Evolutionary conservation across 2,329 filamentous ascomycete species (phyloP).

Genomic region (Bretziella fagacearum): DNA sequence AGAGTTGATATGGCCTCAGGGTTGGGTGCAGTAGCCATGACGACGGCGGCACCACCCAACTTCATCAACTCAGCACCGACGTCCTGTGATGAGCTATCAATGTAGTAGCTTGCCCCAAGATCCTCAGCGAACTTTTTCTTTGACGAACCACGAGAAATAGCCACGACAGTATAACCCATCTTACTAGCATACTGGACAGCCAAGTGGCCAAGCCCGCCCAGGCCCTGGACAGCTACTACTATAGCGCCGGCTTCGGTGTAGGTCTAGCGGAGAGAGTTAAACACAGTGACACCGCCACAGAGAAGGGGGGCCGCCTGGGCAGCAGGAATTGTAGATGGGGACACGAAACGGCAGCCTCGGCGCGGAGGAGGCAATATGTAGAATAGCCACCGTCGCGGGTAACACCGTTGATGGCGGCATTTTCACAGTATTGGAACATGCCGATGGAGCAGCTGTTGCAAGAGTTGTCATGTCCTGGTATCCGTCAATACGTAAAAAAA

Average conservation of each 20-base stretch:
- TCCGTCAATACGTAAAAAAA: too few relatives aligned
- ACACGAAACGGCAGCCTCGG: conserved; percentile 42
- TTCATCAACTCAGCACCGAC: conserved; percentile 31
- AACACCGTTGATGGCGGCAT: conserved; percentile 46
- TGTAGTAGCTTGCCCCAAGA: conserved; percentile 29
- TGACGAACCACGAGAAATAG: conserved; percentile 45
- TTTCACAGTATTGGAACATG: conserved; percentile 51
- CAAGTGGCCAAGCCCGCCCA: conserved; percentile 62
- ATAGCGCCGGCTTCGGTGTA: conserved; percentile 32
- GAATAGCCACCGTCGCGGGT: conserved; percentile 50
- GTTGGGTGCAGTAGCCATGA: conserved; percentile 47
- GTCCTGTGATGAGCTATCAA: conserved; percentile 35
- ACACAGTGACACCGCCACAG: conserved; percentile 48
- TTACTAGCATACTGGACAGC: conserved; percentile 59
- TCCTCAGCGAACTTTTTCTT: conserved; percentile 50
- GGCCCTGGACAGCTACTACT: conserved; percentile 44
- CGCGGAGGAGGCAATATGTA: conserved; percentile 43
- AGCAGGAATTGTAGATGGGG: conserved; percentile 33
- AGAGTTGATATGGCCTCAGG: conserved; percentile 36
- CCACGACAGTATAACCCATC: conserved; percentile 60
- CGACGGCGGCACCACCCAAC: conserved; percentile 43
- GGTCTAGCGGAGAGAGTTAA: conserved; percentile 40
- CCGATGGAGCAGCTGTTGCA: conserved; percentile 48
- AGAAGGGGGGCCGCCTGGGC: conserved; percentile 41
- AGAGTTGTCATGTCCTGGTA: too few relatives aligned